Evolutionary conservation across 208 protist species (phyloP), one percentile per base, ranked within the genome.

Genomic region (Spironucleus salmonicida): DNA sequence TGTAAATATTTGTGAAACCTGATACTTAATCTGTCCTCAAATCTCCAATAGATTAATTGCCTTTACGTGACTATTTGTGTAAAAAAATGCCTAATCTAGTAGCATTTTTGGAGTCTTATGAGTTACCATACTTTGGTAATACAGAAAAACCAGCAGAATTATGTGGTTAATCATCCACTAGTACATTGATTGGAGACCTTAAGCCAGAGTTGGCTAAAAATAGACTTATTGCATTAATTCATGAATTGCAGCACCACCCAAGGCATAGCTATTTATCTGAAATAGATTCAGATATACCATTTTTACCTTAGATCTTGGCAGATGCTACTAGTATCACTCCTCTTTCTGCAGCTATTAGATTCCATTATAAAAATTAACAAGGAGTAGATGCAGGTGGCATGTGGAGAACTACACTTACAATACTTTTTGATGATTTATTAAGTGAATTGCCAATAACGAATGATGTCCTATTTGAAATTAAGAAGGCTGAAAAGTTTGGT

Each of bases 341-440:
- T 19, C 45, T 53, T 19, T 53, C 11, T 19, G 4, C 45, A 4
- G 4, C 45, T 53, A 53, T 53, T 19, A 53, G 45, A 19, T 53
- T 53, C 45, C 45, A 53, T 19, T 67, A 40, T 67, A 30, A 67
- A 30, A 67, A 67, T 30, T 15, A 67, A 15, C 61, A 15, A 49
- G 64, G 64, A 11, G 45, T 71, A 7, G 64, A 71, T n/a, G 64
- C 30, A n/a, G 64, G 64, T 35, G 64, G 64, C 15, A 71, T 71
- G 30, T 71, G 26, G 23, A 9, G 64, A 23, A 45, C 7, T 45
- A 71, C 38, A 35, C 26, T 71, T n/a, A 45, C 64, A 7, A n/a
- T 42, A n/a, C 9, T n/a, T 4, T 71, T 71, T n/a, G 15, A 49
- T 11, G 64, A 71, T 15, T n/a, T 71, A 4, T 35, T 71, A 15